Base-by-base conservation (phyloP, 345 rosid genomes). In the Brassica nigra region DNA sequence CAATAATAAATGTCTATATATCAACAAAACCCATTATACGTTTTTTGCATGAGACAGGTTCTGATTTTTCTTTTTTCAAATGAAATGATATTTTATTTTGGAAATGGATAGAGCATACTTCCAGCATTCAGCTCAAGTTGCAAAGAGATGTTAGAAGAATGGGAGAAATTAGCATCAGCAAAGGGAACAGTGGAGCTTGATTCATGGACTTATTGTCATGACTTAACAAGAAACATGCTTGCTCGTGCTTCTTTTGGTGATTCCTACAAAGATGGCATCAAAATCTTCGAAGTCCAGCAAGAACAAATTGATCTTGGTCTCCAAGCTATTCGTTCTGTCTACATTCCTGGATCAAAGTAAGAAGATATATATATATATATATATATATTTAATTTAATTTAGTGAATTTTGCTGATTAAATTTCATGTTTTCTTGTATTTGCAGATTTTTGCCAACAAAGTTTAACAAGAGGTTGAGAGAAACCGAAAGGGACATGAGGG, bases 231-330 rank as follows among this genome's bases (percentile, higher is more conserved):
- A 42, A 80, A 84, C 68, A 79, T 85, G 76, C 85, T 88, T 29
- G 82, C 89, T 37, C 84, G 84, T 36, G 82, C 90, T 16, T 76
- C 86, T 20, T 88, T 86, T 76, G 86, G 88, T 28, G 84, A 85
- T 49, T 78, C 49, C 63, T 82, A 62, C 62, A 83, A 74, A 66
- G 88, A 86, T 68, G 88, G 88, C 5, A 82, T 68, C 66, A 86
- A 74, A 4, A 82, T 85, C 39, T 88, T 85, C 73, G 74, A 49
- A 52, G 79, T 86, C 66, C 87, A 80, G 39, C 76, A 77, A 69
- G 85, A 86, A 49, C 86, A 80, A 34, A 69, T 71, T 29, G 76
- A 76, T 42, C 84, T 85, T 11, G 83, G 72, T 14, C 83, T 82
- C 11, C 74, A 59, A 63, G 86, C 85, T 36, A 52, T 81, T 1